Base-by-base conservation (phyloP, 257 asterid genomes). In the Eucommia ulmoides region DNA sequence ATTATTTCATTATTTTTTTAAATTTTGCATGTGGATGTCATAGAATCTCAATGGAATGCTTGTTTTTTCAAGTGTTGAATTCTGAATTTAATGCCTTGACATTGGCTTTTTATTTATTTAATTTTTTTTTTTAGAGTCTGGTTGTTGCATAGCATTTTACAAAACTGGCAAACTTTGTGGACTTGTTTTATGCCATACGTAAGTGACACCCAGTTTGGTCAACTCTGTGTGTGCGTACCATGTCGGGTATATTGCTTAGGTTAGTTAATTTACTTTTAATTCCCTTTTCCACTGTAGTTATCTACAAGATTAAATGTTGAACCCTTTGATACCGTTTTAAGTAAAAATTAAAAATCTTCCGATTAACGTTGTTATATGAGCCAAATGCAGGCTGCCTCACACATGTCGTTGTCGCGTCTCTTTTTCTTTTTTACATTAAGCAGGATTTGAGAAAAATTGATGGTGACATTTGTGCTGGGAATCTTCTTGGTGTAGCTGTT, bases 381-480 rank as follows among this genome's bases (percentile, higher is more conserved):
- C n/a, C n/a, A n/a, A n/a, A n/a, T n/a, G n/a, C n/a, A n/a, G n/a
- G n/a, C n/a, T n/a, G n/a, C n/a, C n/a, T n/a, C n/a, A n/a, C n/a
- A n/a, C n/a, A n/a, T n/a, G n/a, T n/a, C n/a, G n/a, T n/a, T n/a
- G n/a, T n/a, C n/a, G n/a, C n/a, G n/a, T n/a, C n/a, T n/a, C n/a
- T n/a, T n/a, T n/a, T n/a, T n/a, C n/a, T n/a, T n/a, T n/a, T n/a
- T n/a, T n/a, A n/a, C 49, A 38, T 70, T 69, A 65, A 54, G 64
- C 84, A 89, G 97, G 93, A 85, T 51, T 79, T 93, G 74, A 76
- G 96, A 85, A 82, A 69, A 67, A 85, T 82, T 45, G 98, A 89
- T 72, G 71, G 73, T 51, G 84, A 73, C 66, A 59, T 89, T 64
- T 85, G 82, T 69, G 68, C 52, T 55, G 98, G 98, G 38, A 65